A percentile compares a stretch with the other conserved stretches of the same genome.
phyloP scores from a whole-genome alignment of 2,329 filamentous ascomycete genomes.

The Exserohilum rostratum region DNA sequence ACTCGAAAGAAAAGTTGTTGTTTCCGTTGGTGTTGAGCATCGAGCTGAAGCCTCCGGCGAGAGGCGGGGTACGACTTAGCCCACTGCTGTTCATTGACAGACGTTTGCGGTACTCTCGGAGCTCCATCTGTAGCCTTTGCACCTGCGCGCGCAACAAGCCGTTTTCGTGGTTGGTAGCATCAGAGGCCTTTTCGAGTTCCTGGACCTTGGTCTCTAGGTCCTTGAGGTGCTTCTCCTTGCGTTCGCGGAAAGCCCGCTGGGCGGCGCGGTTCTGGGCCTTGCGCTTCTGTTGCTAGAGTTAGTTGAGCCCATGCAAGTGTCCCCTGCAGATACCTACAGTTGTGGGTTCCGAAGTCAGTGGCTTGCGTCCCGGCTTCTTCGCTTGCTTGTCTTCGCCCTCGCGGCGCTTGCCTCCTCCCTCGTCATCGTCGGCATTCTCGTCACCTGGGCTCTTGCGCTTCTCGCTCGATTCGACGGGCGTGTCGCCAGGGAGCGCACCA shows the following conservation, averaged over 20 bases:
- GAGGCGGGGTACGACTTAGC: conserved; percentile 56
- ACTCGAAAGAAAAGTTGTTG: conserved; percentile 92
- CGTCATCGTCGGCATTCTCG: conserved; percentile 66
- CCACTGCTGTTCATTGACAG: conserved; percentile 66
- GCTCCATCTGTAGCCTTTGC: conserved; percentile 81
- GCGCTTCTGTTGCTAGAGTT: conserved; percentile 68
- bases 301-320: conserved; percentile 22
- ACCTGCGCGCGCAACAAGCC: conserved; percentile 82
- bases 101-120: conserved; percentile 89
- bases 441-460: conserved; percentile 77
- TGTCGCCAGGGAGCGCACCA: conserved; percentile 70
- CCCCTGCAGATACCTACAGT: conserved; percentile 70
- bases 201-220: conserved; percentile 72
- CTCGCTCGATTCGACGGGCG: conserved; percentile 56
- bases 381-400: conserved; percentile 84
- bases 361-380: conserved; percentile 97
- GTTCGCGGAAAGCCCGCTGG: conserved; percentile 65
- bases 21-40: conserved; percentile 63
- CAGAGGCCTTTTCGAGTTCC: conserved; percentile 77
- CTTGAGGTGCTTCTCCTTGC: conserved; percentile 69
- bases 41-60: conserved; percentile 52
- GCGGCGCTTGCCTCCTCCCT: conserved; percentile 74
- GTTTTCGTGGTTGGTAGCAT: conserved; percentile 85
- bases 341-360: conserved; percentile 91
- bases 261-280: conserved; percentile 77